Conservation (phyloP, 257 asterid species). For the Solanum tacnaense region DNA sequence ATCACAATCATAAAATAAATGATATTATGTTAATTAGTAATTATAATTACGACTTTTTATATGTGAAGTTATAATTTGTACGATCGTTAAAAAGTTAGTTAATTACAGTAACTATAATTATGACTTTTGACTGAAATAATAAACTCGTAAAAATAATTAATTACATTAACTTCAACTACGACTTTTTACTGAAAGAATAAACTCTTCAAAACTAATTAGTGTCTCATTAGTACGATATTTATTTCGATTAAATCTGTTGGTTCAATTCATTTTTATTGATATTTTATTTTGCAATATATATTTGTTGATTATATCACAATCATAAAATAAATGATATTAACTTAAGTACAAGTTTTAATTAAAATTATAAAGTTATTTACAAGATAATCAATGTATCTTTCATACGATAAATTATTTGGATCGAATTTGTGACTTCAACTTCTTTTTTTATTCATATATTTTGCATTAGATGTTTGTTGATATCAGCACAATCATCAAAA, state of each 20-base stretch:
- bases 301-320: neutral
- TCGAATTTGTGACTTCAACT: neutral
- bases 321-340: neutral
- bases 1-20: neutral
- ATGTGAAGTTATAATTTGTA: too few relatives aligned
- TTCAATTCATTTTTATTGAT: neutral
- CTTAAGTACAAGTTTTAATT: neutral
- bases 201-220: too few relatives aligned
- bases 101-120: too few relatives aligned
- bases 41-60: too few relatives aligned
- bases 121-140: too few relatives aligned
- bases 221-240: too few relatives aligned
- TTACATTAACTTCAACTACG: neutral
- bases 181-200: too few relatives aligned
- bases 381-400: neutral
- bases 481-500: neutral
- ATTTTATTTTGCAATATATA: neutral
- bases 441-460: neutral
- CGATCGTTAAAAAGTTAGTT: too few relatives aligned
- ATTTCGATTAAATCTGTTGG: neutral
- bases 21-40: neutral
- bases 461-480: too few relatives aligned
- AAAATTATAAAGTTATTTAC: neutral
- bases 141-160: too few relatives aligned
- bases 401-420: neutral